Base-by-base conservation (phyloP, 2,329 filamentous ascomycete species). In the Apiospora koreana region DNA sequence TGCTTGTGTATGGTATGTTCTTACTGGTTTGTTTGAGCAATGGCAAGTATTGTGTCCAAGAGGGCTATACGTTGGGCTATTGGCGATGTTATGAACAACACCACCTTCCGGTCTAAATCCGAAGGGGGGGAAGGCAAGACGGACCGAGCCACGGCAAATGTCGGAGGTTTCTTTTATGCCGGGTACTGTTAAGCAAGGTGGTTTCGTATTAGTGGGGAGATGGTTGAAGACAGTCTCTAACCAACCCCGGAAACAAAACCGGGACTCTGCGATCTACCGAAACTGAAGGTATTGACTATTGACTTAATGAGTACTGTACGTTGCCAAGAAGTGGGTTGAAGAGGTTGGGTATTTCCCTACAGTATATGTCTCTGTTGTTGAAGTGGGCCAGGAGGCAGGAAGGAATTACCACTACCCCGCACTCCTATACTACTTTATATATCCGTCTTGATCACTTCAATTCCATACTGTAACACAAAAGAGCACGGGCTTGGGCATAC, bases 11-110 rank as follows among this genome's bases (percentile, higher is more conserved):
- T 62, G 54, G 5, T 31, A 4, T 18, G 8, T 1, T 62, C 18
- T 58, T 10, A 31, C 2, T 35, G 50, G 8, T n/a, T 21, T 35
- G 28, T 62, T 31, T 2, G 31, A 31, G 21, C 7, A n/a, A 38
- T 38, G 54, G 31, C 54, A 21, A 62, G 31, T 1, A 6, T 62
- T n/a, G 18, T 62, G 5, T 62, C 31, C 28, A 12, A 35, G 16
- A n/a, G 18, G 7, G 8, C 50, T 58, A 21, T 58, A 4, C 8
- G 50, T 35, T n/a, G 28, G 28, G 28, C 21, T n/a, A 9, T 8
- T 58, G 50, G 50, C 54, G 54, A 62, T 28, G 54, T 62, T 62
- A 38, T 62, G 31, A 62, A 62, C 54, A 62, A 62, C 54, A 62
- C 18, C 54, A 38, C 31, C 31, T 62, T 62, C 54, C 54, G 54